Conservation (phyloP, 345 rosid genomes). For the Chamaenerion angustifolium region DNA sequence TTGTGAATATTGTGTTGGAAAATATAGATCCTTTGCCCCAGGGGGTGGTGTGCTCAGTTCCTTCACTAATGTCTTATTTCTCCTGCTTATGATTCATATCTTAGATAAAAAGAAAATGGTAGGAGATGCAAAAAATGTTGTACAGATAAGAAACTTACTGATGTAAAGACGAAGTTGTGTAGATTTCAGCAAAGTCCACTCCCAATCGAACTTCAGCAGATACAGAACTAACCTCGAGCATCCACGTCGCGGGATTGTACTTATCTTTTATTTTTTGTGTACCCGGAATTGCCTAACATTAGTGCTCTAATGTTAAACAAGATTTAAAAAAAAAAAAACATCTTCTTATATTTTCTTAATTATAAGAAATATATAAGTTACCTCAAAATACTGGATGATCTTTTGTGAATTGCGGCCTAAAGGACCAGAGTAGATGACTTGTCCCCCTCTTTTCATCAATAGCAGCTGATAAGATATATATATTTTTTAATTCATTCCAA, state of each 20-base stretch:
- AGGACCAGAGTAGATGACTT: slow-evolving; percentile 71
- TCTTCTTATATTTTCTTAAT: neutral
- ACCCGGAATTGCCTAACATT: slow-evolving; percentile 39
- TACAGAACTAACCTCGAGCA: slow-evolving; percentile 51
- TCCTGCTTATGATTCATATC: slow-evolving; percentile 11
- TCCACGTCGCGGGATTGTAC: slow-evolving; percentile 85
- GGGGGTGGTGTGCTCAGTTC: slow-evolving; percentile 28
- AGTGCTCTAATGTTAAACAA: neutral
- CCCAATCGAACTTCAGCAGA: slow-evolving; percentile 27
- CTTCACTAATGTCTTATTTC: slow-evolving; percentile 24
- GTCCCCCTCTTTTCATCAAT: slow-evolving; percentile 64
- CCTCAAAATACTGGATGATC: slow-evolving; percentile 60
- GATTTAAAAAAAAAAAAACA: slow-evolving; percentile 8
- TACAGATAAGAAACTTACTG: slow-evolving; percentile 17
- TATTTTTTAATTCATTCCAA: neutral
- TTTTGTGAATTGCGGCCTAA: slow-evolving; percentile 52
- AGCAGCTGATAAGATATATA: slow-evolving; percentile 28
- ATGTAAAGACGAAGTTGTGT: slow-evolving; percentile 20
- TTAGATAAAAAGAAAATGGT: too few species aligned
- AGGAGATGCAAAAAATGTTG: neutral
- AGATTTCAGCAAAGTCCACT: slow-evolving; percentile 31
- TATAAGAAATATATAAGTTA: slow-evolving; percentile 5
- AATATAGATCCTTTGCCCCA: slow-evolving; percentile 29
- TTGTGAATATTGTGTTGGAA: slow-evolving; percentile 25
- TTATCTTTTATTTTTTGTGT: slow-evolving; percentile 50